phyloP scores from a whole-genome alignment of 2,329 filamentous ascomycete species.

The Pseudocercospora eumusae region DNA sequence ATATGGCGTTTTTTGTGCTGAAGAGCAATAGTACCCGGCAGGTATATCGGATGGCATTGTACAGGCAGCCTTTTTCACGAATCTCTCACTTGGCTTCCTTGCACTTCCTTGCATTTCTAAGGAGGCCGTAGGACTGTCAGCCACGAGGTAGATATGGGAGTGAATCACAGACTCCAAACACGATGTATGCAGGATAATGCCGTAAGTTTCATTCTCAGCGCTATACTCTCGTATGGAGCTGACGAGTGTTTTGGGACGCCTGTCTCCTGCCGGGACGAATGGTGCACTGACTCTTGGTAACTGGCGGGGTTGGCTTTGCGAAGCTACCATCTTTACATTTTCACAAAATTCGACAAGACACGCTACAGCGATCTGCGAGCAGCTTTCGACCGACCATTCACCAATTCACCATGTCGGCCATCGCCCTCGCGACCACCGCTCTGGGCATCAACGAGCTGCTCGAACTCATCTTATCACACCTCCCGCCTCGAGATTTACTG shows the following conservation, averaged over 20 bases:
- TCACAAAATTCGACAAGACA: too few relatives aligned
- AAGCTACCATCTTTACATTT: too few relatives aligned
- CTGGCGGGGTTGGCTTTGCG: background rate
- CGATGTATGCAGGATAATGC: background rate
- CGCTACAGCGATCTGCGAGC: too few relatives aligned
- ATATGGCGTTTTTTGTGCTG: background rate
- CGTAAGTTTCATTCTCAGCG: background rate
- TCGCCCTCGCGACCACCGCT: background rate
- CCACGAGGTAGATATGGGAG: background rate
- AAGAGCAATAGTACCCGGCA: background rate
- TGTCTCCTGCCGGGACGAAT: background rate
- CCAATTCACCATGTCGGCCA: background rate
- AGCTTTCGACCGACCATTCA: background rate
- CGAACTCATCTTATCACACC: background rate
- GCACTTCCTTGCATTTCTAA: background rate
- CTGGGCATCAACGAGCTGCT: background rate
- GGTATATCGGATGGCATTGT: conserved; percentile 9
- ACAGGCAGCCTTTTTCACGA: conserved; percentile 3
- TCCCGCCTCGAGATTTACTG: background rate
- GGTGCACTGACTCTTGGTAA: background rate
- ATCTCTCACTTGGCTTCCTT: background rate
- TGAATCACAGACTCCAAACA: background rate
- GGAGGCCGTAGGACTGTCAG: background rate
- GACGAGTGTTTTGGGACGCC: background rate
- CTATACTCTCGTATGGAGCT: background rate